A percentile compares a stretch with the other conserved stretches of the same genome.
phyloP scores from a whole-genome alignment of 495 filamentous ascomycete genomes.

The Aspergillus campestris region DNA sequence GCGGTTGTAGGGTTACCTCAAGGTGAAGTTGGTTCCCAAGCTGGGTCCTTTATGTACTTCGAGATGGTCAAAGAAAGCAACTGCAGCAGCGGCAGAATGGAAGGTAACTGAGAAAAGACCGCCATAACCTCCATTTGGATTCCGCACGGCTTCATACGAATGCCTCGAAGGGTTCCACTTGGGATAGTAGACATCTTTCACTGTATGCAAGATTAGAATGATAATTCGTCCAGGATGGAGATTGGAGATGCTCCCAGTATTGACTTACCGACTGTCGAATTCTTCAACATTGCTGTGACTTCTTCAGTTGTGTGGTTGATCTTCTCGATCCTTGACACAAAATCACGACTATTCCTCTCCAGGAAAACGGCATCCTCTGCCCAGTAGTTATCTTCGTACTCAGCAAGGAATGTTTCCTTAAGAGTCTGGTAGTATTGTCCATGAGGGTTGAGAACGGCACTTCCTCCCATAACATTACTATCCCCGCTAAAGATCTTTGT shows the following conservation, averaged over 20 bases:
- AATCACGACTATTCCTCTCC: constrained; percentile 93
- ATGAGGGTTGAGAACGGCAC: constrained; percentile 77
- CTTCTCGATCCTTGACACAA: constrained; percentile 69
- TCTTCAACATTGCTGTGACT: constrained; percentile 61
- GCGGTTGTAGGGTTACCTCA: constrained; percentile 40
- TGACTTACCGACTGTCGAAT: constrained; percentile 42
- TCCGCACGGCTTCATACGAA: constrained; percentile 72
- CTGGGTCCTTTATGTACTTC: constrained; percentile 91
- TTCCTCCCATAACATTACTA: constrained; percentile 96
- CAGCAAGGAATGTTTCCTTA: constrained; percentile 48
- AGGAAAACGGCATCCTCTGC: constrained; percentile 88
- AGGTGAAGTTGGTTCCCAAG: constrained; percentile 92
- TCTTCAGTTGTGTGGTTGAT: constrained; percentile 83
- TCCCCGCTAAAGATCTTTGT: constrained; percentile 97
- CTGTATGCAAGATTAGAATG: constrained; percentile 22
- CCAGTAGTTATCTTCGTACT: constrained; percentile 89
- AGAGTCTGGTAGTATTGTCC: constrained; percentile 59
- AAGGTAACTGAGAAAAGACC: constrained; percentile 83
- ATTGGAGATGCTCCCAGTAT: background rate
- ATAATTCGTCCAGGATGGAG: background rate
- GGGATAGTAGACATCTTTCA: constrained; percentile 83
- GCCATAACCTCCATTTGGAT: constrained; percentile 76
- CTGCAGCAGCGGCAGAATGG: constrained; percentile 55
- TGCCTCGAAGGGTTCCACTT: constrained; percentile 59
- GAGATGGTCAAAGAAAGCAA: constrained; percentile 76